Base-by-base conservation (phyloP, 192 early-diverging fungal genomes). In the Kickxella alabastrina region DNA sequence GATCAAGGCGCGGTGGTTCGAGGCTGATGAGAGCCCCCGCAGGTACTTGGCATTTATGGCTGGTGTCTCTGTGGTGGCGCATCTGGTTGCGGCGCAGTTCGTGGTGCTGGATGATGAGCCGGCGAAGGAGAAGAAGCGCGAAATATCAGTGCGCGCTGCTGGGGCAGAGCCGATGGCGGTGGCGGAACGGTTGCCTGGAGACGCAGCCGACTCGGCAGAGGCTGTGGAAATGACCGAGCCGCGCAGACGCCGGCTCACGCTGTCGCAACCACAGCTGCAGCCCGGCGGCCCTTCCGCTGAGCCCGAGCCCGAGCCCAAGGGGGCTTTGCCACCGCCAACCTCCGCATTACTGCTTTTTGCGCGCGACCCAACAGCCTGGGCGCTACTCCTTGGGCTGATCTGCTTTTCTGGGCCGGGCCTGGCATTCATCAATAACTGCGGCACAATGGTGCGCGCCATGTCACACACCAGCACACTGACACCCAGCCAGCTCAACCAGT, bases 21-120 rank as follows among this genome's bases (percentile, higher is more conserved):
- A 64, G 27, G 15, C 47, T 3, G 60, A 80, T 34, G n/a, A 55
- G 6, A 65, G 73, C 18, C 80, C 81, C 0, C 65, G 54, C 22
- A 56, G 62, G 14, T 83, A 83, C 43, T 29, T 86, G 55, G 15
- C 74, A 10, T 76, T 81, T 15, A 68, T 86, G 43, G 75, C 81
- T 14, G 39, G 62, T 4, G 61, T 72, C 10, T 79, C 81, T 13
- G 74, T 59, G 2, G 51, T 36, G 6, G 78, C 59, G n/a, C 75
- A 80, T 32, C 39, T 83, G 43, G 37, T 71, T 28, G 80, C 78
- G 3, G 46, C 68, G 12, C 42, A 44, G 23, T 67, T 68, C 38
- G 66, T 75, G 0, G 27, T 40, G 25, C 43, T 75, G 0, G 46
- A 49, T 18, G 46, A 49, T n/a, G 58, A 59, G 38, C 39, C 49